These are phyloP conservation scores for Pseudevernia furfuracea DNA, from an alignment of 495 filamentous ascomycete species.

Conservation along the genomic window DNA sequence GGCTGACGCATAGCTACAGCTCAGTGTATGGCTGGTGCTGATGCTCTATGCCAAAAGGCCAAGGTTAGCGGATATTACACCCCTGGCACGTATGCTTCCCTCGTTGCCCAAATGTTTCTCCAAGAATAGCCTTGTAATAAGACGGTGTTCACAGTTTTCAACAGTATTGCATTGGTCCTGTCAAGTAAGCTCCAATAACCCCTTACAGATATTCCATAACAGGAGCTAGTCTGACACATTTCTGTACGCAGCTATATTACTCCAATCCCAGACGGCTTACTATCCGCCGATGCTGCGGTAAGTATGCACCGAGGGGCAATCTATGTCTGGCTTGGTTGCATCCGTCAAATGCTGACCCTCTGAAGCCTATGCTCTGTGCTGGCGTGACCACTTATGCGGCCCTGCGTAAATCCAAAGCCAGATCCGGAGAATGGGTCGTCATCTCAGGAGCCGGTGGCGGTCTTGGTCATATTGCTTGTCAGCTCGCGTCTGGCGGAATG, in stretches of 20 bases:
- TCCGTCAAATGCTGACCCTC: background rate
- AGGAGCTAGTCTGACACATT: background rate
- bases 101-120: conserved; percentile 14
- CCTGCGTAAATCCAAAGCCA: conserved; percentile 50
- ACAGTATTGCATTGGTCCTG: conserved; percentile 58
- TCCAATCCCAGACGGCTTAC: conserved; percentile 55
- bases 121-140: conserved; percentile 58
- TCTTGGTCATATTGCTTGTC: conserved; percentile 37
- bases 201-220: no score
- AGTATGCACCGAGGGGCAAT: background rate
- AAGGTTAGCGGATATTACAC: conserved; percentile 44
- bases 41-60: conserved; percentile 51
- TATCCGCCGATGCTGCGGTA: conserved; percentile 49
- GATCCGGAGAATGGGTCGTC: conserved; percentile 55
- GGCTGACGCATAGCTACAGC: background rate
- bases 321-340: background rate
- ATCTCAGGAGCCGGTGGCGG: conserved; percentile 63
- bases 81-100: conserved; percentile 4
- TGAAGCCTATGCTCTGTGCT: conserved; percentile 52
- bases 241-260: conserved; percentile 46
- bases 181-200: conserved; percentile 30
- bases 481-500: conserved; percentile 56
- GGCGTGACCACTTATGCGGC: conserved; percentile 53
- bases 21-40: conserved; percentile 39
- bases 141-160: conserved; percentile 41